These are phyloP conservation scores for Patellifolia procumbens DNA, from an alignment of 179 eudicot genomes.

Conservation along the genomic window DNA sequence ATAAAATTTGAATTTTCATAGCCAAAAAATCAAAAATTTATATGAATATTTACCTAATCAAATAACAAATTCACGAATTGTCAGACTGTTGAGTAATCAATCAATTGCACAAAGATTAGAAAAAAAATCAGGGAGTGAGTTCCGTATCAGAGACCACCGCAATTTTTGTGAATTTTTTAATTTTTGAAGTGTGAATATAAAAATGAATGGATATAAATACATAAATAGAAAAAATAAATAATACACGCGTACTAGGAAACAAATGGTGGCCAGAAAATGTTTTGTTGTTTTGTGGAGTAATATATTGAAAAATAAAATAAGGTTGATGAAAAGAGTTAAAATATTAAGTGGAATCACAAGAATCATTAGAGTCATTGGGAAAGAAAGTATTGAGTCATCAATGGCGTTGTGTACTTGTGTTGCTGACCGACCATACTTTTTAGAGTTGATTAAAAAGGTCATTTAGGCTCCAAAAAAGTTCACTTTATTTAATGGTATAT, in stretches of 20 bases:
- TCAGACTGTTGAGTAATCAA: background rate
- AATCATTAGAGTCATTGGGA: slow-evolving; percentile 36
- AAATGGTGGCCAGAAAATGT: slow-evolving; percentile 25
- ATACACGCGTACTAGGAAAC: slow-evolving; percentile 14
- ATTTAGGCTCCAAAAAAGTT: no score
- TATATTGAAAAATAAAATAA: background rate
- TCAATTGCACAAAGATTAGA: background rate
- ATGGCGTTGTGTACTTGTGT: background rate
- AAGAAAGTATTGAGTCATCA: slow-evolving; percentile 21
- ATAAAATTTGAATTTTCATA: background rate
- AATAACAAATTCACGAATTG: slow-evolving; percentile 8
- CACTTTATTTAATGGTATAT: no score
- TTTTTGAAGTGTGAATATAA: background rate
- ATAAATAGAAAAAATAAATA: background rate
- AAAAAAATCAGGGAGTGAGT: slow-evolving; percentile 10
- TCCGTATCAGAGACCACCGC: slow-evolving; percentile 26
- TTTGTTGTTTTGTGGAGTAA: slow-evolving; percentile 5
- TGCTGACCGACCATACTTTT: slow-evolving; percentile 25
- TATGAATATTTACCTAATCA: background rate
- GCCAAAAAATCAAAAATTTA: background rate
- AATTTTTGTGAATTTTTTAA: background rate
- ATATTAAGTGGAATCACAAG: slow-evolving; percentile 39
- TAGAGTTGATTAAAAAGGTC: background rate
- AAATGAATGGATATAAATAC: background rate
- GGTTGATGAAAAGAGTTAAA: background rate